Conservation (phyloP, 2,329 filamentous ascomycete species). For the Aspergillus quadricinctus region DNA sequence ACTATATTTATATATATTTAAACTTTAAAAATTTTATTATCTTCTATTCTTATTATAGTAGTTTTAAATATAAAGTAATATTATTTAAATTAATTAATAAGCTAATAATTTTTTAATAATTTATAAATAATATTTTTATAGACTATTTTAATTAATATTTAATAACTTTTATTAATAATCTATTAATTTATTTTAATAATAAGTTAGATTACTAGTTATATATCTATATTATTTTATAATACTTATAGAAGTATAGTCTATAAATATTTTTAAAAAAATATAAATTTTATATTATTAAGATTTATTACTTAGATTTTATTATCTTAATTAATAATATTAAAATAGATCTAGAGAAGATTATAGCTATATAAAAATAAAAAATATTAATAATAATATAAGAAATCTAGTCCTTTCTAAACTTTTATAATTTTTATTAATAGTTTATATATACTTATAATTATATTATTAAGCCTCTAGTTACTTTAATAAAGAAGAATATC, state of each 20-base stretch:
- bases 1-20: neutral
- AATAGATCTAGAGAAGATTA: neutral
- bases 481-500: neutral
- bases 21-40: neutral
- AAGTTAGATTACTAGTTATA: neutral
- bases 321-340: neutral
- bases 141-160: too few species aligned
- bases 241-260: too few species aligned
- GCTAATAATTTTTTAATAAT: neutral
- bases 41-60: neutral
- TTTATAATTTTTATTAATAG: neutral
- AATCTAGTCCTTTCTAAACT: neutral
- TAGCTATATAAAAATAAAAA: neutral
- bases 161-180: too few species aligned
- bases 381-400: neutral
- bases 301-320: too few species aligned
- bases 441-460: neutral
- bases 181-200: too few species aligned
- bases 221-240: neutral
- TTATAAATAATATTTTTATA: neutral
- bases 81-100: neutral
- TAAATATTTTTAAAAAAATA: too few species aligned
- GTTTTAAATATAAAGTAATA: neutral
- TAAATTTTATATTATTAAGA: too few species aligned
- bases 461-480: neutral